These are phyloP conservation scores for Ambispora gerdemannii DNA, from an alignment of 192 early-diverging fungal species.

Conservation along the genomic window DNA sequence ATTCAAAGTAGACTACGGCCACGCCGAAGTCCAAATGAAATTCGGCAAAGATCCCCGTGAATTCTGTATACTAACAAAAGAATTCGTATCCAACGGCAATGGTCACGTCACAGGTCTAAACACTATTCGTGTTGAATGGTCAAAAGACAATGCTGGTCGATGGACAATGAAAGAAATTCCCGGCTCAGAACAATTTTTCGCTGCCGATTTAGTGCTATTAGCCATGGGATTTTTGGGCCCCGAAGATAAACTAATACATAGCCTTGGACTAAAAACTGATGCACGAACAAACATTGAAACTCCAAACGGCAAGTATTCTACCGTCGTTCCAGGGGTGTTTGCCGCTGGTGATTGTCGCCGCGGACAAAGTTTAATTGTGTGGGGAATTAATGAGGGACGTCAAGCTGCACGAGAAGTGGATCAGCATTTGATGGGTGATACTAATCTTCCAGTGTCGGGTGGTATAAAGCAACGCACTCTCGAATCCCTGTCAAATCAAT, in stretches of 20 bases:
- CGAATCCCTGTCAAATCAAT: constrained; percentile 34
- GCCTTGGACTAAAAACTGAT: constrained; percentile 76
- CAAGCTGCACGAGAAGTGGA: constrained; percentile 93
- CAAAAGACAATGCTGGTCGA: constrained; percentile 65
- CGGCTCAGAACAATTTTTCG: constrained; percentile 80
- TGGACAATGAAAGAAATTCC: constrained; percentile 91
- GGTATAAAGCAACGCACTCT: constrained; percentile 71
- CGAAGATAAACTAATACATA: constrained; percentile 77
- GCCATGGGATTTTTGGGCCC: constrained; percentile 97
- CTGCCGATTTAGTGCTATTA: constrained; percentile 88
- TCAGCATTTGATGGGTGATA: constrained; percentile 73
- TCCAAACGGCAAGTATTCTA: constrained; percentile 70
- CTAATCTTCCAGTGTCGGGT: constrained; percentile 82
- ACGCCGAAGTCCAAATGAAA: constrained; percentile 82
- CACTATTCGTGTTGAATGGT: constrained; percentile 96
- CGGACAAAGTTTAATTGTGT: constrained; percentile 93
- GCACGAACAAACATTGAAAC: constrained; percentile 81
- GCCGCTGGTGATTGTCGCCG: constrained; percentile 98
- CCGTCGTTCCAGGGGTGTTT: constrained; percentile 77
- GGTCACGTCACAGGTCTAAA: constrained; percentile 86
- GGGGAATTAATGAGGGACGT: constrained; percentile 98
- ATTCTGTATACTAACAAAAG: constrained; percentile 93
- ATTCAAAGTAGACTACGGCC: constrained; percentile 96
- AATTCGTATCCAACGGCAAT: constrained; percentile 81
- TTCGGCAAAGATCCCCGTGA: constrained; percentile 95